Conservation (phyloP, 768 basidiomycete species). For the Pulveroboletus sp. region DNA sequence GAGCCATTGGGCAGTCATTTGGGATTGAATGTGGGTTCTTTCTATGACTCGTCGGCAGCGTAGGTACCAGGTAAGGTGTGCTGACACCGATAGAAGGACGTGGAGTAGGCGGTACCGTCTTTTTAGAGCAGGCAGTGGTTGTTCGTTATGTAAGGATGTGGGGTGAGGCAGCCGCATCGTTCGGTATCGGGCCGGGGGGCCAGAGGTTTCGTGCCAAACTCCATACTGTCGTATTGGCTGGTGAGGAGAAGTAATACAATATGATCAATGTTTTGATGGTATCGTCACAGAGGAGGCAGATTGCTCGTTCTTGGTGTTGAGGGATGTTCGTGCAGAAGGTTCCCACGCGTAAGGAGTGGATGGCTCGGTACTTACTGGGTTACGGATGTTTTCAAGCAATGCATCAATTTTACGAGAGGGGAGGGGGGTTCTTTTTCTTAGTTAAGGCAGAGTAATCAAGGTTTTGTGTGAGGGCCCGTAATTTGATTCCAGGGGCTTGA, state of each 20-base stretch:
- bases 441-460: too few species aligned
- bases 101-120: neutral
- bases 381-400: too few species aligned
- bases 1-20: neutral
- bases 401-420: too few species aligned
- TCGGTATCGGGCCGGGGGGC: neutral
- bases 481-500: too few species aligned
- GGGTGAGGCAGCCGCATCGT: neutral
- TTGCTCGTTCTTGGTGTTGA: neutral
- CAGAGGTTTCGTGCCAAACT: neutral
- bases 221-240: neutral
- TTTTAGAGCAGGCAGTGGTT: too few species aligned
- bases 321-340: neutral
- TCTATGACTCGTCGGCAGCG: neutral
- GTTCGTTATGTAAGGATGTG: too few species aligned
- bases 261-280: neutral
- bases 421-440: too few species aligned
- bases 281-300: neutral
- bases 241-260: neutral
- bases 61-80: neutral
- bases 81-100: neutral
- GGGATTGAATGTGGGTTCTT: neutral
- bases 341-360: neutral
- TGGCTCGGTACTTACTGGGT: neutral
- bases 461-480: too few species aligned